Base-by-base conservation (phyloP, 1,284 basidiomycete species). In the Polyporus tsugae region DNA sequence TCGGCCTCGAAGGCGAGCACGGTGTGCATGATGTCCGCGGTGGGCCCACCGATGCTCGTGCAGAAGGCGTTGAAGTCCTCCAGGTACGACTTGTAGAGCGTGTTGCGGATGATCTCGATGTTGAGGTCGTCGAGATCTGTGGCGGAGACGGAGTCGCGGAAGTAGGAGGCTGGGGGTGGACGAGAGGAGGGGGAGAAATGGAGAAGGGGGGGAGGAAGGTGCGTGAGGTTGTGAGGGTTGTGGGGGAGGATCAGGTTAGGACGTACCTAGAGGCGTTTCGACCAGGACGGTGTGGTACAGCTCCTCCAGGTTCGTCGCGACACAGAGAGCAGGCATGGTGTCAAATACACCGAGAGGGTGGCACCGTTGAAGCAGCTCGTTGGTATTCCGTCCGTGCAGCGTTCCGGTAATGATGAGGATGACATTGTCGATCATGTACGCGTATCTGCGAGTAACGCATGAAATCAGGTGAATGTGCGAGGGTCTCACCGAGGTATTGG, bases 341-440 rank as follows among this genome's bases (percentile, higher is more conserved):
- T 99, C 98, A 76, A 99, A 99, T 53, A 96, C 89, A 25, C 98
- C 98, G 19, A 99, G 86, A 0, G 98, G 98, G 78, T 99, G 98
- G 83, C 98, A 99, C 60, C 98, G 89, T 75, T 98, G 95, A 49
- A 99, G 84, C 10, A 99, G 87, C 79, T 99, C 98, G 77, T 98
- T 96, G 1, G 97, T 99, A 81, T 99, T 97, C 71, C 98, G 87
- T 81, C 98, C 97, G 78, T 99, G 97, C 49, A 99, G 83, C 1
- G 97, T 99, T 44, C 98, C 98, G 22, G 98, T 98, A 72, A 99
- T 99, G 76, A 99, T 88, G 62, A 99, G 87, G 71, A 99, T 93
- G 77, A 99, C 95, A 80, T 99, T 99, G 89, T 99, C 98, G 77
- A 99, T 99, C 98, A 99, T 99, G 84, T 99, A 99, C 36, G 91